Evolutionary conservation across 805 yeast species (phyloP).

Genomic region (Kodamaea kakaduensis): DNA sequence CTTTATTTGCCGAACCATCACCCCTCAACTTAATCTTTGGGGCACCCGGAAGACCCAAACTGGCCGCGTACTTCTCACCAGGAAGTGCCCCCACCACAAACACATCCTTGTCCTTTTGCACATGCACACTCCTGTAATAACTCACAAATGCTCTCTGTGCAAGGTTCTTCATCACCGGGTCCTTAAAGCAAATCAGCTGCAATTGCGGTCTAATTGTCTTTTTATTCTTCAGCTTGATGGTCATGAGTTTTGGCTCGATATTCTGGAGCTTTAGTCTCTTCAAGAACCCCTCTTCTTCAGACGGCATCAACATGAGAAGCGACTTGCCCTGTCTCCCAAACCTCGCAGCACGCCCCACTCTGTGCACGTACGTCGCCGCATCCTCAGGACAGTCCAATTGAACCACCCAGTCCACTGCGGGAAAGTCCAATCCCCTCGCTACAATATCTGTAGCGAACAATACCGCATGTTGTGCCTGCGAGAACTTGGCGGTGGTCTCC

Average conservation of each 20-base stretch:
- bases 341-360: slow-evolving; percentile 89
- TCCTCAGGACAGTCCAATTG: slow-evolving; percentile 93
- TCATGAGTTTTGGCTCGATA: slow-evolving; percentile 68
- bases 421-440: slow-evolving; percentile 89
- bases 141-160: slow-evolving; percentile 96
- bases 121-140: slow-evolving; percentile 75
- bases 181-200: slow-evolving; percentile 86
- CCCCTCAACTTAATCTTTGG: slow-evolving; percentile 79
- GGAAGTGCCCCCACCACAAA: slow-evolving; percentile 77
- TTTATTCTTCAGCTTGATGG: slow-evolving; percentile 68
- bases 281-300: slow-evolving; percentile 76
- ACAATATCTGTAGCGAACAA: slow-evolving; percentile 87
- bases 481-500: slow-evolving; percentile 75
- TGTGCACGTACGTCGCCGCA: slow-evolving; percentile 80
- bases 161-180: slow-evolving; percentile 85
- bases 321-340: slow-evolving; percentile 84
- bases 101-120: slow-evolving; percentile 84
- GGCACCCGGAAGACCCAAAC: slow-evolving; percentile 93
- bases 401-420: slow-evolving; percentile 92
- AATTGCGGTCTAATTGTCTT: slow-evolving; percentile 76
- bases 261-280: slow-evolving; percentile 56
- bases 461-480: slow-evolving; percentile 75
- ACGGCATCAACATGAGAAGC: slow-evolving; percentile 74
- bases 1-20: slow-evolving; percentile 53
- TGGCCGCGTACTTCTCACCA: slow-evolving; percentile 76